Evolutionary conservation across 208 protist species (phyloP).

Genomic region (Lotmaria passim): DNA sequence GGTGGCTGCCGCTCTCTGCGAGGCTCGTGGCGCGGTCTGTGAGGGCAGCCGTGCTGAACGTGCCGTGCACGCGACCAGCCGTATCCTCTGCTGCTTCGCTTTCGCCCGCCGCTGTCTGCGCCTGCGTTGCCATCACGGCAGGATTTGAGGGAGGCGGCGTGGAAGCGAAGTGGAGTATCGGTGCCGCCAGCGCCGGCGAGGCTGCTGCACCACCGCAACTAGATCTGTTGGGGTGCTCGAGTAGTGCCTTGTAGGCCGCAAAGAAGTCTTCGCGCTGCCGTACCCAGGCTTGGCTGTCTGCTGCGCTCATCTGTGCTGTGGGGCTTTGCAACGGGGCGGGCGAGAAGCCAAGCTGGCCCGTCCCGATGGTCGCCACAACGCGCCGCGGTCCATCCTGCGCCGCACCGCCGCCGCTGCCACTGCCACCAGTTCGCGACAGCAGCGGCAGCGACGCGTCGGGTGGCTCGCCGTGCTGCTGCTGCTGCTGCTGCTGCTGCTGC

Average conservation of each 20-base stretch:
- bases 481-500: background rate
- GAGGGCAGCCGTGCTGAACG: conserved; percentile 11
- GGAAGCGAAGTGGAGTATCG: conserved; percentile 15
- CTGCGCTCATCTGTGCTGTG: conserved; percentile 32
- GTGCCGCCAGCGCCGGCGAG: conserved; percentile 7
- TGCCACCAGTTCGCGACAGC: background rate
- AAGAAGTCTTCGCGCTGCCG: conserved; percentile 71
- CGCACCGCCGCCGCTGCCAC: conserved; percentile 7
- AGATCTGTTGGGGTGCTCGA: conserved; percentile 8
- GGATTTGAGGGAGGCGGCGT: background rate
- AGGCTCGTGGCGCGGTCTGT: background rate
- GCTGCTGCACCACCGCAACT: background rate
- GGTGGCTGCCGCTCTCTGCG: background rate
- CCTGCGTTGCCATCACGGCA: too few species aligned
- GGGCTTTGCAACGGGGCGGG: conserved; percentile 61
- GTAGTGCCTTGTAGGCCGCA: conserved; percentile 34
- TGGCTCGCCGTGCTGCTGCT: conserved; percentile 15
- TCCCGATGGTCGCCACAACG: conserved; percentile 55
- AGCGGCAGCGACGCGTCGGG: conserved; percentile 20
- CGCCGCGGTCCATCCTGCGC: conserved; percentile 27
- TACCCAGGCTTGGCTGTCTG: conserved; percentile 60
- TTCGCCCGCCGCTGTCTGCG: too few species aligned
- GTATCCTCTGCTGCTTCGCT: too few species aligned
- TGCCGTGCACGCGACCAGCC: background rate
- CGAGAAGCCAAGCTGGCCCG: conserved; percentile 48